These are phyloP conservation scores for Saturnispora gosingensis DNA, from an alignment of 805 yeast species.

Conservation along the genomic window DNA sequence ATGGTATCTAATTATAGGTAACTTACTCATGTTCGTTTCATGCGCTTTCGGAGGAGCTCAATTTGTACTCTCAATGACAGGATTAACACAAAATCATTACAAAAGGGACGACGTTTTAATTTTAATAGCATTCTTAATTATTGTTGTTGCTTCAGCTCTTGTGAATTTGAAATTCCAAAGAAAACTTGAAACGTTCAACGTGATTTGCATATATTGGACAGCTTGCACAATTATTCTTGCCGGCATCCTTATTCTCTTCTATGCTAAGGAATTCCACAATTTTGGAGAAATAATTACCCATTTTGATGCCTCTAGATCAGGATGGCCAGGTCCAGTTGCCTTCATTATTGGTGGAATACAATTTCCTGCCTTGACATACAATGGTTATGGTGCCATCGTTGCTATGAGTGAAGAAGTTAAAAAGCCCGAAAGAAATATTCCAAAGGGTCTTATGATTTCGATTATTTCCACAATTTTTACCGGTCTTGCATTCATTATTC, in stretches of 20 bases:
- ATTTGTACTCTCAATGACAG: constrained; percentile 56
- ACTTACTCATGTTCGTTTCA: constrained; percentile 69
- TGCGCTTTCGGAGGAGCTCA: constrained; percentile 72
- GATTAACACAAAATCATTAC: constrained; percentile 50
- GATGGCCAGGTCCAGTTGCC: constrained; percentile 65
- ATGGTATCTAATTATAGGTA: constrained; percentile 65
- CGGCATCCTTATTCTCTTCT: constrained; percentile 52
- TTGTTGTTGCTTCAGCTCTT: constrained; percentile 52
- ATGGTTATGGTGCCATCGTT: constrained; percentile 76
- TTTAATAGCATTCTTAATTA: constrained; percentile 44
- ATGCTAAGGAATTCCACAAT: constrained; percentile 50
- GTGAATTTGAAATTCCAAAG: constrained; percentile 54
- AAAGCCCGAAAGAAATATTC: constrained; percentile 63
- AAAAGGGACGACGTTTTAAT: constrained; percentile 49
- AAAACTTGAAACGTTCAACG: constrained; percentile 54
- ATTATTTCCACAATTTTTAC: constrained; percentile 56
- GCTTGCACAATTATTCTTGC: constrained; percentile 60
- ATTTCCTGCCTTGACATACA: constrained; percentile 69
- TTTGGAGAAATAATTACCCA: constrained; percentile 49
- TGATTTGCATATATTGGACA: constrained; percentile 67
- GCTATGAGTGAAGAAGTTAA: constrained; percentile 78
- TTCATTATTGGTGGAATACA: constrained; percentile 75
- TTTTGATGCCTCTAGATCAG: constrained; percentile 65
- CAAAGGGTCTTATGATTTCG: constrained; percentile 61
- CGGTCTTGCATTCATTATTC: constrained; percentile 65